Conservation (phyloP, 2,329 filamentous ascomycete genomes). For the Microsporum ferrugineum region DNA sequence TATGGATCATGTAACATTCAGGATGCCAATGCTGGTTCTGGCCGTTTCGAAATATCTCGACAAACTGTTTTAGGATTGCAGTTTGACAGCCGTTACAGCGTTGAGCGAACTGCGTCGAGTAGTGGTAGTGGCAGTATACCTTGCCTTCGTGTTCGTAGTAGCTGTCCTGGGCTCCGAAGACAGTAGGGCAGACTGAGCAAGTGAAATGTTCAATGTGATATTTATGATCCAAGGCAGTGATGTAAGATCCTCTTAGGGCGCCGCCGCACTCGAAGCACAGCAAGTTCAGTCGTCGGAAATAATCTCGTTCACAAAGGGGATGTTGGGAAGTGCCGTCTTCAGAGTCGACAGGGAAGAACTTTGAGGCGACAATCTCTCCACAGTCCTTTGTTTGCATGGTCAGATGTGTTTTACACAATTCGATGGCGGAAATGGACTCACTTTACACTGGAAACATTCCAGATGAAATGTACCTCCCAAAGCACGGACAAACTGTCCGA, state of each 20-base stretch:
- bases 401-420: constrained; percentile 3
- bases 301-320: constrained; percentile 93
- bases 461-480: constrained; percentile 89
- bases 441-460: constrained; percentile 94
- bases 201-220: constrained; percentile 99
- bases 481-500: constrained; percentile 90
- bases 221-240: constrained; percentile 92
- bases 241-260: constrained; percentile 90
- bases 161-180: constrained; percentile 96
- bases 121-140: constrained; percentile 98
- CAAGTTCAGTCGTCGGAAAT: constrained; percentile 83
- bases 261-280: constrained; percentile 87
- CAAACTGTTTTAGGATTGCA: constrained; percentile 95
- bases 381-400: constrained; percentile 57
- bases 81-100: constrained; percentile 94
- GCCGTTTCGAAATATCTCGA: constrained; percentile 95
- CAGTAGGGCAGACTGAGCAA: constrained; percentile 88
- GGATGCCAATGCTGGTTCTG: constrained; percentile 99
- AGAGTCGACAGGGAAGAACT: constrained; percentile 95
- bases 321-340: constrained; percentile 75
- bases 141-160: constrained; percentile 97
- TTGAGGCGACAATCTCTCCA: constrained; percentile 90
- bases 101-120: constrained; percentile 93
- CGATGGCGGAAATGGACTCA: constrained; percentile 39
- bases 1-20: constrained; percentile 99